Evolutionary conservation across 1,284 basidiomycete genomes (phyloP).

Genomic region (Trichosporon asahii): DNA sequence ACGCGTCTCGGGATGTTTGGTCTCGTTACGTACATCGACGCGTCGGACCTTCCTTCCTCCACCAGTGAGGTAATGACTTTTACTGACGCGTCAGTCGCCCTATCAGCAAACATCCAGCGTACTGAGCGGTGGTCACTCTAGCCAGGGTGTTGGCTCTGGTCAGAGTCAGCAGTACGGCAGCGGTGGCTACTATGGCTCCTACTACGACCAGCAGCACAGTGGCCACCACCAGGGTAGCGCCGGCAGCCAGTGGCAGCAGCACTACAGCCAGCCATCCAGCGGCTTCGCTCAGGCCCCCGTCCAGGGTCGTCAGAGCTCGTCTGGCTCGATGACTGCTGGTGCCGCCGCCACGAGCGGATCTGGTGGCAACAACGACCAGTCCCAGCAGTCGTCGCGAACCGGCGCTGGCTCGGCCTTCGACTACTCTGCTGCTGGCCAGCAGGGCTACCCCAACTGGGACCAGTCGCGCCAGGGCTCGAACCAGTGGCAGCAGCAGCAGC

Average conservation of each 20-base stretch:
- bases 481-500: conserved; percentile 23
- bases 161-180: conserved; percentile 14
- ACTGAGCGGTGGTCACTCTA: conserved; percentile 2
- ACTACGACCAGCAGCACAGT: conserved; percentile 20
- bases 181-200: conserved; percentile 19
- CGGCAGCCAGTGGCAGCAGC: conserved; percentile 20
- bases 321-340: conserved; percentile 18
- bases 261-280: conserved; percentile 17
- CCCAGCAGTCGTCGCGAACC: conserved; percentile 18
- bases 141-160: conserved; percentile 7
- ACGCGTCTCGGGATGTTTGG: not conserved
- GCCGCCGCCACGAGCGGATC: conserved; percentile 4
- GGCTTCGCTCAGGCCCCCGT: conserved; percentile 15
- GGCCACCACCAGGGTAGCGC: conserved; percentile 17
- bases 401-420: conserved; percentile 4
- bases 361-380: conserved; percentile 17
- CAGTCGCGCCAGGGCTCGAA: conserved; percentile 11
- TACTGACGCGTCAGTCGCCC: conserved; percentile 20
- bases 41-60: conserved; percentile 30
- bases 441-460: conserved; percentile 14
- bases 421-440: conserved; percentile 8
- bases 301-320: conserved; percentile 19
- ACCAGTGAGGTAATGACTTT: conserved; percentile 11
- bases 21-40: conserved; percentile 20
- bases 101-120: conserved; percentile 21